Percentiles rank a stretch among this genome's conserved stretches.
Evolutionary conservation across 345 rosid genomes (phyloP).

Genomic region (Eucalyptus lansdowneana): DNA sequence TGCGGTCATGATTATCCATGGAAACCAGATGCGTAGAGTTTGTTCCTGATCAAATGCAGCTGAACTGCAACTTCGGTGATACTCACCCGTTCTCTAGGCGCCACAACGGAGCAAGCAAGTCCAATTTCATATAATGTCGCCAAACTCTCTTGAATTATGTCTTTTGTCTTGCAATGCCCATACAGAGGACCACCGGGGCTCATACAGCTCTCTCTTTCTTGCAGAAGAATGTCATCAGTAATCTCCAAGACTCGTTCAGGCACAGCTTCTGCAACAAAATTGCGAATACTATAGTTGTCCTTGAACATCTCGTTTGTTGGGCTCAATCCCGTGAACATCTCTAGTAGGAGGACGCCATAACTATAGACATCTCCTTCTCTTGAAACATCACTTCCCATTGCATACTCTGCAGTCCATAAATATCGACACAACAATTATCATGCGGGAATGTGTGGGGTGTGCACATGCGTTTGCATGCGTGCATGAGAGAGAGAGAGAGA

Average conservation of each 20-base stretch:
- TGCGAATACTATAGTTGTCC: slow-evolving; percentile 2
- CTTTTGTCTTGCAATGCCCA: not conserved
- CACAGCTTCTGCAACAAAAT: not conserved
- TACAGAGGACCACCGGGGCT: not conserved
- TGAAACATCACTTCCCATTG: not conserved
- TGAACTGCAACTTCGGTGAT: not conserved
- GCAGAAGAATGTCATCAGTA: not conserved
- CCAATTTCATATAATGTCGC: not conserved
- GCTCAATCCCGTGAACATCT: not conserved
- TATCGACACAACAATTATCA: not conserved
- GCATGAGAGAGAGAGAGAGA: too few relatives aligned
- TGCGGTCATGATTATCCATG: not conserved
- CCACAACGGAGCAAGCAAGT: not conserved
- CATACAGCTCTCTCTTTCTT: not conserved
- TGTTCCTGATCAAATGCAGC: not conserved
- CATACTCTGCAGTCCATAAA: slow-evolving; percentile 6
- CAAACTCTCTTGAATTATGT: not conserved
- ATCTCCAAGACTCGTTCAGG: not conserved
- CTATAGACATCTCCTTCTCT: too few relatives aligned
- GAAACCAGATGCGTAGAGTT: not conserved
- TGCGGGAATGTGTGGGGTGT: not conserved
- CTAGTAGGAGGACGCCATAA: too few relatives aligned
- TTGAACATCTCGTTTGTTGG: slow-evolving; percentile 2
- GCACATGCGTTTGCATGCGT: rapidly evolving
- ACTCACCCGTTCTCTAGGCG: not conserved